A percentile compares a stretch with the other conserved stretches of the same genome.
Evolutionary conservation across 179 eudicot genomes (phyloP).

Genomic region (Corrigiola litoralis): DNA sequence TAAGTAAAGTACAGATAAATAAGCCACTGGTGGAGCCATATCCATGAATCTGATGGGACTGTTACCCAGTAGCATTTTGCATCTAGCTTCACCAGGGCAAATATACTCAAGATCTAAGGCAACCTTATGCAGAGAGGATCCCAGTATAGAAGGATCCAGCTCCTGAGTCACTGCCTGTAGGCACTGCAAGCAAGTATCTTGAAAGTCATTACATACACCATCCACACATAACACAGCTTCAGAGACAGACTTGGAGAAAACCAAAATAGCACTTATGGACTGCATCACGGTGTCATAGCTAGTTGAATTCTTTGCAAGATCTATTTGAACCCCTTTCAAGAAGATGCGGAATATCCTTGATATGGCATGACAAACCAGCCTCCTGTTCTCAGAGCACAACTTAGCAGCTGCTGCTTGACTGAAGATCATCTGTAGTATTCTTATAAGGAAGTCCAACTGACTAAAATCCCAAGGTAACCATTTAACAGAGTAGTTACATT

Average conservation of each 20-base stretch:
- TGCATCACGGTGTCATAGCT: conserved; percentile 46
- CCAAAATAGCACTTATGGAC: conserved; percentile 42
- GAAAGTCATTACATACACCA: conserved; percentile 21
- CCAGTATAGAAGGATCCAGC: conserved; percentile 56
- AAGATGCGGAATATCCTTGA: conserved; percentile 45
- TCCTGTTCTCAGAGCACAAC: conserved; percentile 30
- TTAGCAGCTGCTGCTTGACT: conserved; percentile 33
- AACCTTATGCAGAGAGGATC: conserved; percentile 70
- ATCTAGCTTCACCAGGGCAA: conserved; percentile 24
- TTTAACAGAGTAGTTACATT: conserved; percentile 34
- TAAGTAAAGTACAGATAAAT: conserved; percentile 39
- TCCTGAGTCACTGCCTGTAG: conserved; percentile 47
- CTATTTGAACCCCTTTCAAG: conserved; percentile 48
- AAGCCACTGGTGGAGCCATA: conserved; percentile 55
- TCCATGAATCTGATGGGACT: conserved; percentile 34
- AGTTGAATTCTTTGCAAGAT: conserved; percentile 33
- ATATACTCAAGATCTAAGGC: conserved; percentile 39
- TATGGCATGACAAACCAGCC: conserved; percentile 34
- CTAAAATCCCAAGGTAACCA: conserved; percentile 61
- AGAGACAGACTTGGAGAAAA: conserved; percentile 35
- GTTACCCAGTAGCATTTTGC: conserved; percentile 17
- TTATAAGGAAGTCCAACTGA: conserved; percentile 51
- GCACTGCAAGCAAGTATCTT: conserved; percentile 34
- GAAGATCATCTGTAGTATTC: conserved; percentile 39
- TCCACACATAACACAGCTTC: conserved; percentile 34